These are phyloP conservation scores for Colletotrichum chrysophilum DNA, from an alignment of 2,329 filamentous ascomycete species.

Conservation along the genomic window DNA sequence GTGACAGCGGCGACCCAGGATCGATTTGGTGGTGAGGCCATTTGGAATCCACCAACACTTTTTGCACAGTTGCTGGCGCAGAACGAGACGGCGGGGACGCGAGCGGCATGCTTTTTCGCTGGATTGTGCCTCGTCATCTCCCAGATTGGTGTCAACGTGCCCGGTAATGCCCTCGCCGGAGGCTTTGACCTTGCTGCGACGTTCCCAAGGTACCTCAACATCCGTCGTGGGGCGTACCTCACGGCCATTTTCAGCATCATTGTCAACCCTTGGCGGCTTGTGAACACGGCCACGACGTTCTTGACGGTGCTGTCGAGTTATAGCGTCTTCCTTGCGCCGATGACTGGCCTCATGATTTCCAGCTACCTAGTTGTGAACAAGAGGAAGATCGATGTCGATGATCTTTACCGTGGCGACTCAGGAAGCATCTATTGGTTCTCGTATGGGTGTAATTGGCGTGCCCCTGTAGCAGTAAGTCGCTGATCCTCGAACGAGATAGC, in stretches of 20 bases:
- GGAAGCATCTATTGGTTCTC: slow-evolving; percentile 45
- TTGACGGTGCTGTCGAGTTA: slow-evolving; percentile 41
- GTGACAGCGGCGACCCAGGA: slow-evolving; percentile 44
- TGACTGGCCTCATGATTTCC: slow-evolving; percentile 44
- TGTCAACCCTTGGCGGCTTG: slow-evolving; percentile 43
- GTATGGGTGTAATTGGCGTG: slow-evolving; percentile 44
- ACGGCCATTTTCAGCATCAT: slow-evolving; percentile 38
- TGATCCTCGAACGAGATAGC: not conserved
- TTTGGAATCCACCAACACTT: slow-evolving; percentile 43
- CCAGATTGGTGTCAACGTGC: slow-evolving; percentile 42
- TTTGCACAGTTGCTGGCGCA: slow-evolving; percentile 35
- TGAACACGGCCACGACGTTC: slow-evolving; percentile 40
- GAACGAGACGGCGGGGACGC: slow-evolving; percentile 34
- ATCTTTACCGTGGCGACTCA: slow-evolving; percentile 35
- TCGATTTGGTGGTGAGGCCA: slow-evolving; percentile 35
- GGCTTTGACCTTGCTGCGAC: slow-evolving; percentile 44
- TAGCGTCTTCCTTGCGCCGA: slow-evolving; percentile 41
- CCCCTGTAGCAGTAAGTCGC: slow-evolving; percentile 40
- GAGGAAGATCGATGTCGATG: slow-evolving; percentile 39
- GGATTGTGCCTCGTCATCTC: slow-evolving; percentile 39
- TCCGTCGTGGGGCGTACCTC: slow-evolving; percentile 41
- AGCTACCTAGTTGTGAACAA: slow-evolving; percentile 37
- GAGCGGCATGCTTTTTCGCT: slow-evolving; percentile 43
- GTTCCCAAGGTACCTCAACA: slow-evolving; percentile 42
- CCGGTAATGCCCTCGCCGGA: slow-evolving; percentile 40